Base-by-base conservation (phyloP, 1,284 basidiomycete genomes). In the Cystobasidium slooffiae region DNA sequence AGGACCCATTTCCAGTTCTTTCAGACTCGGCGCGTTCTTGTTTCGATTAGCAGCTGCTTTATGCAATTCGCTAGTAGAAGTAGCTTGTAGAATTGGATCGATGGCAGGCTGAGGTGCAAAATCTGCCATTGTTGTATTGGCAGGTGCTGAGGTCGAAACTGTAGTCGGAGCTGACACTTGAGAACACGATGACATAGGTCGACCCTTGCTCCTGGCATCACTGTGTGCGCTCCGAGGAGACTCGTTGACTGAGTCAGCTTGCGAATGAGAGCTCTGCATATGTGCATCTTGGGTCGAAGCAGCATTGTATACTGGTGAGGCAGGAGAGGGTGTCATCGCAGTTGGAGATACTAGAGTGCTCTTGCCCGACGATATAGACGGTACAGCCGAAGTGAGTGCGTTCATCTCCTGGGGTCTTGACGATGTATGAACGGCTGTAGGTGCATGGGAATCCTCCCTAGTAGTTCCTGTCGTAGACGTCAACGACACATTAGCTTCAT, bases 101-200 rank as follows among this genome's bases (percentile, higher is more conserved):
- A 73, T 61, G 18, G 70, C 70, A 18, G 70, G 70, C 24, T 73
- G 70, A 39, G 70, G 70, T 47, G 70, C 62, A 41, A 73, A 66
- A 43, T 73, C 69, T 24, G 61, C 61, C 43, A 72, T 62, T 16
- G 49, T 47, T 6, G 69, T 63, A 44, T 53, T 53, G 12, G 20
- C 24, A 16, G 56, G 16, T 39, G 58, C 20, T n/a, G 31, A 20
- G 16, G 31, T 14, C 37, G 46, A 6, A 22, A 31, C 47, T 43
- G 69, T 8, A 1, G 7, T 44, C 10, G 61, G 8, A 0, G 24
- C 18, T 6, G 24, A 12, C 3, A 14, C n/a, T 44, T 31, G 66
- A 58, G 52, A 46, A 9, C 37, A 31, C 22, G 52, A n/a, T 10
- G 41, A 46, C 18, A 58, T 41, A 44, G 66, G 53, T 6, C 46